phyloP scores from a whole-genome alignment of 768 basidiomycete species.

The Lyophyllum atratum region DNA sequence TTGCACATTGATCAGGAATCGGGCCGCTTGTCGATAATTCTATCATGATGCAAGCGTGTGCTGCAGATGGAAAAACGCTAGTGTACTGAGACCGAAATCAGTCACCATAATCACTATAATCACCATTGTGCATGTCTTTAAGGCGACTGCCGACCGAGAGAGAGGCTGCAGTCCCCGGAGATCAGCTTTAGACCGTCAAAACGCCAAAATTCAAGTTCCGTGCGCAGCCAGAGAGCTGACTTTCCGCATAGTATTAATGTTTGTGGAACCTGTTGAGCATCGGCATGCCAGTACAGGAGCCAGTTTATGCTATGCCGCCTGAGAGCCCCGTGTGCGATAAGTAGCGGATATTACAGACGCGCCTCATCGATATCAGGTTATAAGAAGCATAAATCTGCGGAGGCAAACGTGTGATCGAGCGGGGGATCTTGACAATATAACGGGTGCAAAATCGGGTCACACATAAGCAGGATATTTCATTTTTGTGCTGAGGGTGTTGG shows the following conservation, averaged over 20 bases:
- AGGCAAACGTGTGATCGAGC: constrained; percentile 10
- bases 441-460: constrained; percentile 12
- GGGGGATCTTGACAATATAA: background rate
- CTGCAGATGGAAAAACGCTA: constrained; percentile 11
- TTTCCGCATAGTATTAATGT: background rate
- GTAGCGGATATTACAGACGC: background rate
- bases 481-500: background rate
- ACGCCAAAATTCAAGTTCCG: constrained; percentile 20
- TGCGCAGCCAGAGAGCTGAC: constrained; percentile 7
- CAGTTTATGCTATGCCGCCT: background rate
- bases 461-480: background rate
- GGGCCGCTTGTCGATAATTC: constrained; percentile 15
- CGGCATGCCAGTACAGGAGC: background rate
- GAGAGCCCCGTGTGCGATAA: background rate
- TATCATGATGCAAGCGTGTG: constrained; percentile 21
- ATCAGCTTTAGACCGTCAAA: constrained; percentile 18
- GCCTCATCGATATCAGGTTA: constrained; percentile 1
- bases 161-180: constrained; percentile 6
- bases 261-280: background rate
- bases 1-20: constrained; percentile 17
- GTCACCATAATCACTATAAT: constrained; percentile 9
- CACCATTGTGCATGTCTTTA: constrained; percentile 3
- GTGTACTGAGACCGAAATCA: constrained; percentile 19
- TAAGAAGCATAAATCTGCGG: constrained; percentile 11
- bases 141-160: constrained; percentile 15